These are phyloP conservation scores for Cladosporium austrohemisphaericum DNA, from an alignment of 2,329 filamentous ascomycete genomes.

Conservation along the genomic window DNA sequence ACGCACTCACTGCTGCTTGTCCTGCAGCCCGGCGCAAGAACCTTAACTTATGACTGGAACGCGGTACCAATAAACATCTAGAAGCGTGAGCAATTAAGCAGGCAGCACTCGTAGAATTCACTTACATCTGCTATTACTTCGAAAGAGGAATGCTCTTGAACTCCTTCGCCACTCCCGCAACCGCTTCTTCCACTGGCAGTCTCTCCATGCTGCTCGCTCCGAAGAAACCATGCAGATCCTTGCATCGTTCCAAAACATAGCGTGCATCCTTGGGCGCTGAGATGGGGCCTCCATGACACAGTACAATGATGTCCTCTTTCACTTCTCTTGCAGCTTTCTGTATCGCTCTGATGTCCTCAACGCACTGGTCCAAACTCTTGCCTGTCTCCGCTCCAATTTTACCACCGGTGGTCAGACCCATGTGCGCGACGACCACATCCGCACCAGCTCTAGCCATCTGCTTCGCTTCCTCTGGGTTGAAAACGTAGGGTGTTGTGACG, in stretches of 20 bases:
- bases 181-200: slow-evolving; percentile 64
- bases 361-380: slow-evolving; percentile 62
- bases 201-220: slow-evolving; percentile 69
- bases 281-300: slow-evolving; percentile 70
- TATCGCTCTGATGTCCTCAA: slow-evolving; percentile 60
- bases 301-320: slow-evolving; percentile 57
- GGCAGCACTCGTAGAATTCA: too few species aligned
- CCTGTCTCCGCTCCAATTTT: slow-evolving; percentile 62
- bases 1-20: too few species aligned
- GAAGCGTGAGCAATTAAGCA: too few species aligned
- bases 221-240: slow-evolving; percentile 67
- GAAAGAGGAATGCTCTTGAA: slow-evolving; percentile 45
- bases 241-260: slow-evolving; percentile 58
- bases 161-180: slow-evolving; percentile 53
- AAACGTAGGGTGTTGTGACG: slow-evolving; percentile 68
- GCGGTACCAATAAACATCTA: too few species aligned
- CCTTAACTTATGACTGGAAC: too few species aligned
- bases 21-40: too few species aligned
- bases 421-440: slow-evolving; percentile 65
- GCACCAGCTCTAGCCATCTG: slow-evolving; percentile 63
- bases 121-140: too few species aligned
- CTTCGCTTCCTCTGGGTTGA: slow-evolving; percentile 58
- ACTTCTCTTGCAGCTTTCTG: slow-evolving; percentile 56
- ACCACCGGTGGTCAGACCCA: slow-evolving; percentile 63
- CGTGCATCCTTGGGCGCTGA: slow-evolving; percentile 60